phyloP scores from a whole-genome alignment of 2,329 filamentous ascomycete genomes.

The Graphilbum ipis-grandicollis region DNA sequence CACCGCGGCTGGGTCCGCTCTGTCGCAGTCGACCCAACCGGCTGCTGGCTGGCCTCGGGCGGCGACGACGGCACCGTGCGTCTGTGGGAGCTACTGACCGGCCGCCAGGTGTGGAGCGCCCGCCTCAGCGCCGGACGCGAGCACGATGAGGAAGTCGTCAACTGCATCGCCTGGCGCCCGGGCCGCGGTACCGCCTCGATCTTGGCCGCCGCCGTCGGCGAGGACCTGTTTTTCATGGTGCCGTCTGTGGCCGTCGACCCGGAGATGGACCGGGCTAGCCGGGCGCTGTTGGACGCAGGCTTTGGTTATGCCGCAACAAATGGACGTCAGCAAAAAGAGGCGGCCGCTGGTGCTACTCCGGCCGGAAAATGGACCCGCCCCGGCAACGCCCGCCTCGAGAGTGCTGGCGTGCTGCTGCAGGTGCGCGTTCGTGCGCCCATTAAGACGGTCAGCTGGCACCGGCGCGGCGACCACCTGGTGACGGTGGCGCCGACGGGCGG shows the following conservation, averaged over 20 bases:
- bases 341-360: conserved; percentile 51
- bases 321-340: conserved; percentile 21
- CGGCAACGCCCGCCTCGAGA: conserved; percentile 51
- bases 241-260: conserved; percentile 51
- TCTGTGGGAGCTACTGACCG: conserved; percentile 76
- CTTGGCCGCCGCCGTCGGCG: conserved; percentile 67
- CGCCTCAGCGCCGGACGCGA: conserved; percentile 42
- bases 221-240: conserved; percentile 71
- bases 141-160: conserved; percentile 59
- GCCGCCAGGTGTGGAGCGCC: conserved; percentile 73
- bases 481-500: conserved; percentile 73
- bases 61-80: conserved; percentile 87
- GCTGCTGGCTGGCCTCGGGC: conserved; percentile 74
- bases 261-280: conserved; percentile 55
- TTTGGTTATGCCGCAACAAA: conserved; percentile 66
- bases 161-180: conserved; percentile 80
- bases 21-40: conserved; percentile 69
- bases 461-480: conserved; percentile 83
- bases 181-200: conserved; percentile 64
- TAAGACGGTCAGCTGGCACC: conserved; percentile 87
- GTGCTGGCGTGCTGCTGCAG: conserved; percentile 63
- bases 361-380: conserved; percentile 75
- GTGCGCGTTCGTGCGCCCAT: conserved; percentile 64
- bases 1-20: conserved; percentile 79
- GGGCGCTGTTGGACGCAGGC: conserved; percentile 67